Percentiles rank a stretch among this genome's conserved stretches.
Conservation (phyloP, 2,329 filamentous ascomycete genomes). For the Thelonectria blattea region DNA sequence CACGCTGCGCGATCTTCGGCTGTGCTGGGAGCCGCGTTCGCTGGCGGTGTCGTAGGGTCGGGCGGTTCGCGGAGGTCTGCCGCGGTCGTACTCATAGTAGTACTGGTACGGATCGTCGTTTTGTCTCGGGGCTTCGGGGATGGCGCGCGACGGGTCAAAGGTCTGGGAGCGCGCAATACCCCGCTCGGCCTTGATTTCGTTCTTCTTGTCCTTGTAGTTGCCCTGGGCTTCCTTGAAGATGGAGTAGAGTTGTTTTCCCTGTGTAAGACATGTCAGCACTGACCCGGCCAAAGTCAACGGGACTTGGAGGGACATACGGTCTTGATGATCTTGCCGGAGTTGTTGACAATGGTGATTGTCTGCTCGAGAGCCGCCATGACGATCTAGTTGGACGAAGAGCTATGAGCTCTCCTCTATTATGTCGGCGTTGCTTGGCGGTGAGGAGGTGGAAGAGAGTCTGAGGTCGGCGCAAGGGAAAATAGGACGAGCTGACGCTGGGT, state of each 20-base stretch:
- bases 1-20: constrained; percentile 48
- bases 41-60: constrained; percentile 41
- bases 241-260: constrained; percentile 89
- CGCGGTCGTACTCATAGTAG: constrained; percentile 44
- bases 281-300: not conserved
- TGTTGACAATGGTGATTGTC: constrained; percentile 89
- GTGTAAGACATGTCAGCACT: constrained; percentile 26
- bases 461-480: not conserved
- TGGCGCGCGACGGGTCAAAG: constrained; percentile 45
- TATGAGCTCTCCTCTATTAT: constrained; percentile 17
- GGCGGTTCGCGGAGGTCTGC: constrained; percentile 21
- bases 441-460: not conserved
- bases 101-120: constrained; percentile 43
- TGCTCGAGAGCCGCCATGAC: constrained; percentile 61
- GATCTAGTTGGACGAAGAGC: constrained; percentile 24
- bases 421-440: not conserved
- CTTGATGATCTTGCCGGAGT: constrained; percentile 87
- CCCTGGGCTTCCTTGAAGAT: constrained; percentile 92
- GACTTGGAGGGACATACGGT: constrained; percentile 64
- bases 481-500: not conserved
- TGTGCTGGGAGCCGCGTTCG: constrained; percentile 51
- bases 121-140: constrained; percentile 23
- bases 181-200: constrained; percentile 73
- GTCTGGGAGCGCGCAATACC: constrained; percentile 67
- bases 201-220: constrained; percentile 87